These are phyloP conservation scores for Anisodus tanguticus DNA, from an alignment of 257 asterid genomes.

Conservation along the genomic window DNA sequence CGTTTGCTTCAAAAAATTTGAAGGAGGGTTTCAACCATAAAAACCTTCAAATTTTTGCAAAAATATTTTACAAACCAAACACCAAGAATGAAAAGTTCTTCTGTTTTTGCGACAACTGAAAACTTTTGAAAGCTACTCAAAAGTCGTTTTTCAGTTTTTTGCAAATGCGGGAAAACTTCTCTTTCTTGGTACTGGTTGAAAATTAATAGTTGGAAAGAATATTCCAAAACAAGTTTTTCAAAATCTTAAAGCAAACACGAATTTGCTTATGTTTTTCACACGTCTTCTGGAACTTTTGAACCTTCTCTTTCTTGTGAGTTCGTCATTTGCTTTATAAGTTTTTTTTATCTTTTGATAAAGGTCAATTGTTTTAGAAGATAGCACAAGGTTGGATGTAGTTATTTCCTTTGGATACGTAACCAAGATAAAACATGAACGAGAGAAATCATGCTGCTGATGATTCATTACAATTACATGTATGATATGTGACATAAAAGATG, in stretches of 20 bases:
- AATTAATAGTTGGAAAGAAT: neutral
- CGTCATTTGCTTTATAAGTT: neutral
- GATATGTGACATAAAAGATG: neutral
- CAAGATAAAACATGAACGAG: neutral
- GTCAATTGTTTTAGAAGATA: neutral
- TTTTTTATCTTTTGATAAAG: neutral
- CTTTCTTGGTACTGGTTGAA: neutral
- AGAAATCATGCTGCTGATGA: constrained; percentile 16
- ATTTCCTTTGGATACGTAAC: neutral
- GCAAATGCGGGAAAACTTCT: neutral
- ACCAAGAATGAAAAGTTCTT: neutral
- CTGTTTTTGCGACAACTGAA: neutral
- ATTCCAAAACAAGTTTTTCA: neutral
- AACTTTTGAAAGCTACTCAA: neutral
- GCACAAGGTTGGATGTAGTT: constrained; percentile 14
- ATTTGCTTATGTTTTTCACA: neutral
- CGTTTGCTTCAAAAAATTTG: neutral
- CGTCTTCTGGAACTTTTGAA: neutral
- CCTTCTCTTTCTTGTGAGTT: neutral
- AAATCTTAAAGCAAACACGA: neutral
- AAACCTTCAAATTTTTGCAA: neutral
- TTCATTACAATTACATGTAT: neutral
- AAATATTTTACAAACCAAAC: neutral
- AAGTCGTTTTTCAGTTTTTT: neutral
- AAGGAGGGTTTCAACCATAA: neutral